Evolutionary conservation across 768 basidiomycete genomes (phyloP).

Genomic region (Mycena vitilis): DNA sequence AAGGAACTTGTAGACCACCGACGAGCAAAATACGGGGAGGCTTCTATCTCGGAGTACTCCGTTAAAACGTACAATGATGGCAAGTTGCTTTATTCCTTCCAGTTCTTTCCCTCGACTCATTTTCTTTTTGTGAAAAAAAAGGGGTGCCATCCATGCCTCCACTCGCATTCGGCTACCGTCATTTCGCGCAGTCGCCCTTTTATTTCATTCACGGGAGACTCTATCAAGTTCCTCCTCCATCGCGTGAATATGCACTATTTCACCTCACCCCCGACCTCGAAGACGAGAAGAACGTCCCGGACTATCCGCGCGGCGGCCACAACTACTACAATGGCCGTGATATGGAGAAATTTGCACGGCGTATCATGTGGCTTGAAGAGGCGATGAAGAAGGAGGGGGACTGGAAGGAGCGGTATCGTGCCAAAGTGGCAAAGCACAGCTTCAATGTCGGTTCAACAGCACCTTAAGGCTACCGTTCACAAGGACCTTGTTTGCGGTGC

Average conservation of each 20-base stretch:
- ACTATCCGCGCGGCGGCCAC: slow-evolving; percentile 67
- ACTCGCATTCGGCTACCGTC: slow-evolving; percentile 60
- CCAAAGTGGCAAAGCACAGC: slow-evolving; percentile 27
- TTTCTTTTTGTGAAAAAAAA: slow-evolving; percentile 37
- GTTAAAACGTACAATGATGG: slow-evolving; percentile 71
- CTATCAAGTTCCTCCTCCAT: slow-evolving; percentile 55
- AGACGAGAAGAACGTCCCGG: slow-evolving; percentile 31
- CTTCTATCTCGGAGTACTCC: slow-evolving; percentile 57
- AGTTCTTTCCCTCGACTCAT: neutral
- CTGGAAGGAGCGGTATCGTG: slow-evolving; percentile 60
- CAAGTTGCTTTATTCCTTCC: slow-evolving; percentile 37
- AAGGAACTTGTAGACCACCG: slow-evolving; percentile 48
- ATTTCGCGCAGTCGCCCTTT: slow-evolving; percentile 60
- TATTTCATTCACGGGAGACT: slow-evolving; percentile 62
- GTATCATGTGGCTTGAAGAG: slow-evolving; percentile 57
- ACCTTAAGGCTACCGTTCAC: neutral
- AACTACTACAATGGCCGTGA: slow-evolving; percentile 72
- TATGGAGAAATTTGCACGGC: slow-evolving; percentile 57
- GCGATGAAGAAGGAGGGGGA: slow-evolving; percentile 47
- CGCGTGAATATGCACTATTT: slow-evolving; percentile 62
- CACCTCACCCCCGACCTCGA: slow-evolving; percentile 40
- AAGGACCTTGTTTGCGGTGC: no score
- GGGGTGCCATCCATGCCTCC: slow-evolving; percentile 73
- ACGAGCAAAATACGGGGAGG: slow-evolving; percentile 48
- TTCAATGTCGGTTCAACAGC: neutral